phyloP scores from a whole-genome alignment of 2,329 filamentous ascomycete species.

The Cytospora chrysosperma region DNA sequence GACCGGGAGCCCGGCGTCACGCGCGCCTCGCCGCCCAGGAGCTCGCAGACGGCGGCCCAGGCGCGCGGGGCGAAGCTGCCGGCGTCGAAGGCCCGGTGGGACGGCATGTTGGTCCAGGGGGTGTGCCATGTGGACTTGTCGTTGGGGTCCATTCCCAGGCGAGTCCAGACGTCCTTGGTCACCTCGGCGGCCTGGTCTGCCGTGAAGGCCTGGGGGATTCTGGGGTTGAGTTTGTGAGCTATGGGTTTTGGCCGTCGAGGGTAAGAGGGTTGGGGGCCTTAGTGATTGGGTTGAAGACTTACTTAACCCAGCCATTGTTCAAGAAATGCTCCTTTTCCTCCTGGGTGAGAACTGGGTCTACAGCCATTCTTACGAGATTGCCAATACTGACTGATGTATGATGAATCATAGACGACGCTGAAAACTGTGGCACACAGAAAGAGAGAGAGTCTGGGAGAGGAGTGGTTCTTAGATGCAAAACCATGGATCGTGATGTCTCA shows the following conservation, averaged over 20 bases:
- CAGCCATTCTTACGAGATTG: conserved; percentile 7
- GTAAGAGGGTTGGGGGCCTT: too few relatives aligned
- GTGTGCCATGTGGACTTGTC: conserved; percentile 66
- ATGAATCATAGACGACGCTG: not conserved
- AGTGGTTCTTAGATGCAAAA: not conserved
- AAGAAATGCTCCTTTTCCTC: conserved; percentile 44
- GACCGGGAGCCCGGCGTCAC: conserved; percentile 46
- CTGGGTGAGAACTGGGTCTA: conserved; percentile 34
- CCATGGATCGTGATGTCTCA: not conserved
- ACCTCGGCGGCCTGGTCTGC: conserved; percentile 37
- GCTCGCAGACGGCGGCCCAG: conserved; percentile 65
- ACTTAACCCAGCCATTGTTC: conserved; percentile 41
- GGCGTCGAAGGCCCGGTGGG: conserved; percentile 53
- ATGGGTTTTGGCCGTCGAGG: not conserved
- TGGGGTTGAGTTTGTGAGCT: conserved; percentile 26
- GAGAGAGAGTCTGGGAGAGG: too few relatives aligned
- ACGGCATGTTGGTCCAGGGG: conserved; percentile 64
- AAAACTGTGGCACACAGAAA: too few relatives aligned
- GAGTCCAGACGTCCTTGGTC: conserved; percentile 56
- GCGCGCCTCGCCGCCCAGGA: conserved; percentile 62
- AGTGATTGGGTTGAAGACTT: conserved; percentile 11
- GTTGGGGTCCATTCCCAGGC: conserved; percentile 62
- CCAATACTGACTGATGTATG: not conserved
- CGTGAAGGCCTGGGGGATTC: conserved; percentile 38
- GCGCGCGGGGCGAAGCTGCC: conserved; percentile 61